Evolutionary conservation across 306 rosid genomes (phyloP), one percentile per base, ranked within the genome.

Genomic region (Sicyos edulis): DNA sequence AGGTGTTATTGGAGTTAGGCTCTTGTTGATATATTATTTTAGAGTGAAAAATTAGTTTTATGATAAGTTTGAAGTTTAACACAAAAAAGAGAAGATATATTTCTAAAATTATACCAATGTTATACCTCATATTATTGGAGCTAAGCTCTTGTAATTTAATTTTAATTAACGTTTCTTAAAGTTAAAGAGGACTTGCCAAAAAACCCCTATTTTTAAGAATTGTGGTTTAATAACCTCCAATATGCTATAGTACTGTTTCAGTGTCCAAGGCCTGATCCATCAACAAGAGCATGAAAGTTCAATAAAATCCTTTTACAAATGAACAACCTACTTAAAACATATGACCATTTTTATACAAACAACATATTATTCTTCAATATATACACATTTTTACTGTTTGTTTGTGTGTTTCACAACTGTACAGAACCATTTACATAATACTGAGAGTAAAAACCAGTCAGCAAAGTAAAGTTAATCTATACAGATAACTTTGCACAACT

Each of bases 401-500:
- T 24, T 57, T 12, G 40, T 24, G 49, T 47, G 44, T 49, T 68
- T 68, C 73, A 49, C 22, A 68, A 68, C 73, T 68, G 73, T 68
- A 67, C 58, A 68, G 57, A 22, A 50, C 44, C 58, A 68, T 49
- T 15, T 49, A 49, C 57, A 49, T 68, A 50, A 7, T 0, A 45
- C 37, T 20, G 54, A 54, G 54, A 66, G 12, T 64, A 64, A 19
- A 42, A 64, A 21, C 71, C 72, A 67, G 72, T 67, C 56, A 67
- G 72, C 7, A 66, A 66, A 66, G 71, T 49, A 49, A 49, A 67
- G 57, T 22, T 19, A 47, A 47, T 67, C 72, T 67, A 67, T 22
- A 22, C 57, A 22, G n/a, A 67, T 49, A 67, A 67, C 42, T 67
- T 21, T 4, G 16, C 71, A 66, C 19, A 7, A 21, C 37, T 49